Base-by-base conservation (phyloP, 495 filamentous ascomycete genomes). In the Xylaria scruposa region DNA sequence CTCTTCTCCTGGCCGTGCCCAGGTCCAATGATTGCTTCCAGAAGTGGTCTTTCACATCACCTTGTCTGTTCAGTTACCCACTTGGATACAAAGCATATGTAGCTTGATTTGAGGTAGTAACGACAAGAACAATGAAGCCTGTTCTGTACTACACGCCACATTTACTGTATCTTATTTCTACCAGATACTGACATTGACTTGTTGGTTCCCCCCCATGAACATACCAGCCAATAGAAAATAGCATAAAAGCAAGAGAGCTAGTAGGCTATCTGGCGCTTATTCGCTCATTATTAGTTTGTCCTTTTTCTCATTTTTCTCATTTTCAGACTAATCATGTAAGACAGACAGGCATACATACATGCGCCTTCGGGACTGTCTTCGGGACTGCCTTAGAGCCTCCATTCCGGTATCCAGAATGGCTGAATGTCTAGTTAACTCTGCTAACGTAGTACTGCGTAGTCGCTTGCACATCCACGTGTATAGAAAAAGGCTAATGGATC, bases 381-480 rank as follows among this genome's bases (percentile, higher is more conserved):
- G 47, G 44, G 10, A 58, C 12, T 44, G 13, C 49, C 15, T 21
- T 29, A 58, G 51, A 68, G 51, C 51, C 53, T 38, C 36, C 40
- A 70, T 38, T 24, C 47, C 7, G 29, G 21, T 51, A 47, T 66
- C 31, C 33, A n/a, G 26, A 21, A 47, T 67, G 26, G 49, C 36
- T 38, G 38, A 19, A 38, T 31, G 21, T 62, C 47, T 17, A 46
- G 46, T 42, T 24, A 46, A 46, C 42, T 40, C 63, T 54, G 31
- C 64, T 67, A 40, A 51, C 47, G 67, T 62, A 17, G n/a, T 8
- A 42, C 38, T 12, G 38, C 38, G 38, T 42, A 44, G 66, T 46
- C 44, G 42, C 56, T 42, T 69, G 56, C 17, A 24, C 44, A 40
- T 62, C 68, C 68, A 70, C 68, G 58, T 70, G 68, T 70, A 36